Evolutionary conservation across 768 basidiomycete species (phyloP).

Genomic region (Pleurotus tuber-regium): DNA sequence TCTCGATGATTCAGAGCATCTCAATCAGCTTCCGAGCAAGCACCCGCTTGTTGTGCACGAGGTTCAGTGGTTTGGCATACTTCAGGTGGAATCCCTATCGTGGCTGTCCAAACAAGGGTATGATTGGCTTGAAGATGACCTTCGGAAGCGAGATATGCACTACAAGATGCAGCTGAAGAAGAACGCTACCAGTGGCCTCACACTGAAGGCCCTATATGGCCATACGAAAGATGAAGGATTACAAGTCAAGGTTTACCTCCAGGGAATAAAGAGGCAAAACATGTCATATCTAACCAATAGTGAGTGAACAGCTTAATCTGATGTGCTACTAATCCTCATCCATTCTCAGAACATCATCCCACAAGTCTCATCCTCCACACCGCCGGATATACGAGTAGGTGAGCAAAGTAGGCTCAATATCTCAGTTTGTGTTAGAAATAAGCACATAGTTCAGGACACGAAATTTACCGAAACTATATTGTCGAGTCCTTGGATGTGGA

Average conservation of each 20-base stretch:
- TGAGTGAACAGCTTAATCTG: too few relatives aligned
- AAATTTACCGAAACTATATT: constrained; percentile 35
- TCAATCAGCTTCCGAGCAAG: constrained; percentile 24
- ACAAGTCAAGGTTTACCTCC: constrained; percentile 39
- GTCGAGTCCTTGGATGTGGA: constrained; percentile 44
- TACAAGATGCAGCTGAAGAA: constrained; percentile 15
- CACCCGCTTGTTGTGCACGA: constrained; percentile 20
- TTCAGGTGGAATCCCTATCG: constrained; percentile 40
- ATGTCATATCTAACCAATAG: constrained; percentile 34
- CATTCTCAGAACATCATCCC: too few relatives aligned
- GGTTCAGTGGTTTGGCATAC: constrained; percentile 50
- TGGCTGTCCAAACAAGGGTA: constrained; percentile 52
- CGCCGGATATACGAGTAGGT: too few relatives aligned
- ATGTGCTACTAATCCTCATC: too few relatives aligned
- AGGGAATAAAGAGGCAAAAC: constrained; percentile 36
- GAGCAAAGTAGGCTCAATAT: too few relatives aligned
- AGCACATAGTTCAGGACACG: too few relatives aligned
- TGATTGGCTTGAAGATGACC: constrained; percentile 38
- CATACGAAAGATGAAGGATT: constrained; percentile 17
- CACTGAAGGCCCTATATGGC: constrained; percentile 34
- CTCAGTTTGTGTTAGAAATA: too few relatives aligned
- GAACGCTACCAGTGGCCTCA: constrained; percentile 25
- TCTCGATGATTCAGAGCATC: constrained; percentile 46
- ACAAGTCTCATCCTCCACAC: too few relatives aligned
- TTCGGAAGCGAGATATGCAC: constrained; percentile 8